Conservation (phyloP, 2,329 filamentous ascomycete species). For the Elsinoe australis region DNA sequence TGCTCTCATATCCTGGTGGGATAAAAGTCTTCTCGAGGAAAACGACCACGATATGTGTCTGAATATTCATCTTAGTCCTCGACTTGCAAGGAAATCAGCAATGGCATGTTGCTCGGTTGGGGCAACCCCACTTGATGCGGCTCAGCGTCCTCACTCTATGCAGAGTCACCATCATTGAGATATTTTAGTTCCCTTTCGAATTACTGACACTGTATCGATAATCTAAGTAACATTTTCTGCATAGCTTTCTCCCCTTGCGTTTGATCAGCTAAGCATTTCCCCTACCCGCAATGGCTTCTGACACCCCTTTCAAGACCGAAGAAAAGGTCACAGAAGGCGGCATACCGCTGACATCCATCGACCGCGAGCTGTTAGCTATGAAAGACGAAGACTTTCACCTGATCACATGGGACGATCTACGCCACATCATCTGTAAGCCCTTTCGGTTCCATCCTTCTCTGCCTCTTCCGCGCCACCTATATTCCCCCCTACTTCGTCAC, state of each 20-base stretch:
- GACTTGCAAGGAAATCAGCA: too few relatives aligned
- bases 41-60: too few relatives aligned
- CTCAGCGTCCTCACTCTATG: neutral
- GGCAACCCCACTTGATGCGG: constrained; percentile 3
- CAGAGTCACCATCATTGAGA: too few relatives aligned
- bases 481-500: neutral
- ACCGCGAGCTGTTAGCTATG: constrained; percentile 43
- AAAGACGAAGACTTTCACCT: constrained; percentile 46
- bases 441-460: constrained; percentile 4
- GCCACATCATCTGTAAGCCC: constrained; percentile 43
- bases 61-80: too few relatives aligned
- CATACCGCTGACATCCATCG: constrained; percentile 44
- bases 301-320: constrained; percentile 15
- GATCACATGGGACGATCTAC: constrained; percentile 47
- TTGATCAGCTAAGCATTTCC: too few relatives aligned
- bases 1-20: too few relatives aligned
- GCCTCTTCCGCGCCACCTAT: constrained; percentile 13
- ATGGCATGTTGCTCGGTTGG: neutral
- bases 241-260: too few relatives aligned
- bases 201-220: neutral
- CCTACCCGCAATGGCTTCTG: neutral
- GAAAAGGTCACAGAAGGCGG: constrained; percentile 1
- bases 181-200: too few relatives aligned
- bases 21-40: too few relatives aligned
- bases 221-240: too few relatives aligned